phyloP scores from a whole-genome alignment of 2,329 filamentous ascomycete species.

The Epichloe coenophiala region DNA sequence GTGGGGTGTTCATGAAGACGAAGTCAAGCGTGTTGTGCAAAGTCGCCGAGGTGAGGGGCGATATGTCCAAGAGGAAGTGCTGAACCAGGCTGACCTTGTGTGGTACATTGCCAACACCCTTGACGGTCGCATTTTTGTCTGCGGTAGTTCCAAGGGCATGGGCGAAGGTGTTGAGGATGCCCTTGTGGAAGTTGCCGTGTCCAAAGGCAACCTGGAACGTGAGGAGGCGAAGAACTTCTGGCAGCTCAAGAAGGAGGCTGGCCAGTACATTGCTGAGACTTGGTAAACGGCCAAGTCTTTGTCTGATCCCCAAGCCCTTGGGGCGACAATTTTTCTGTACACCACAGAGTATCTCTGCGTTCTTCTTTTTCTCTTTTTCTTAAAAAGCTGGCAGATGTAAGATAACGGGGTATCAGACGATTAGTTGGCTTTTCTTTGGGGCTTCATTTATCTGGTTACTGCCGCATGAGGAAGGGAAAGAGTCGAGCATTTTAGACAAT shows the following conservation, averaged over 20 bases:
- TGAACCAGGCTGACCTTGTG: conserved; percentile 83
- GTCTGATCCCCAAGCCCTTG: background rate
- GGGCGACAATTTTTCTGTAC: background rate
- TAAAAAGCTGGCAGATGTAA: background rate
- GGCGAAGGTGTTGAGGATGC: conserved; percentile 88
- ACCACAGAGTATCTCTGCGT: background rate
- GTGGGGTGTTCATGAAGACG: conserved; percentile 83
- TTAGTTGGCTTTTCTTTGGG: background rate
- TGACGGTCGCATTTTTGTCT: conserved; percentile 94
- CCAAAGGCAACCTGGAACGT: conserved; percentile 73
- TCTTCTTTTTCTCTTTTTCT: background rate
- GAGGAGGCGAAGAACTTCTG: conserved; percentile 82
- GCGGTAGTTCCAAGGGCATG: conserved; percentile 91
- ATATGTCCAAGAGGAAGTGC: conserved; percentile 94
- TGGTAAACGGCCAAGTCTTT: conserved; percentile 30
- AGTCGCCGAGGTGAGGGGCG: conserved; percentile 64
- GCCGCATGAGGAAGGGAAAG: background rate
- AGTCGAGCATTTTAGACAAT: background rate
- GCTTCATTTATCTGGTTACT: background rate
- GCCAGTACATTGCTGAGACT: conserved; percentile 86
- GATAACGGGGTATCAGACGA: background rate
- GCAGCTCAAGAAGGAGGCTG: conserved; percentile 79
- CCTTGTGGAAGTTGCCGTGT: conserved; percentile 79
- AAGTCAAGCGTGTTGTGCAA: conserved; percentile 72
- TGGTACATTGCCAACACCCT: conserved; percentile 96